Evolutionary conservation across 768 basidiomycete genomes (phyloP).

Genomic region (Rossbeevera mucosa): DNA sequence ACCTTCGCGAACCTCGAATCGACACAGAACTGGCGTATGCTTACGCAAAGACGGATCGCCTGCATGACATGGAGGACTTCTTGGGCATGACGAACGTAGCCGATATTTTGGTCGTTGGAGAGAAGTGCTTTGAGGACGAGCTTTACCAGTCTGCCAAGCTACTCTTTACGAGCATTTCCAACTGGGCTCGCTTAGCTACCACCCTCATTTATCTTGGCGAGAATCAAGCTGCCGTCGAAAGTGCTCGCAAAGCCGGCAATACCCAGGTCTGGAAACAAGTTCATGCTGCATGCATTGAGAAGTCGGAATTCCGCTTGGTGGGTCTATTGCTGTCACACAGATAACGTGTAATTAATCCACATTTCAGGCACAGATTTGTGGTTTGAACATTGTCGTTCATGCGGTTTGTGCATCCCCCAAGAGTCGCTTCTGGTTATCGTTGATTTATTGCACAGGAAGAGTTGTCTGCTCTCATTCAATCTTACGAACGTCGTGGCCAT

Average conservation of each 20-base stretch:
- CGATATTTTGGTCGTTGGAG: conserved; percentile 93
- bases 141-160: conserved; percentile 96
- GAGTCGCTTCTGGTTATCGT: conserved; percentile 1
- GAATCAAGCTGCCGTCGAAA: conserved; percentile 97
- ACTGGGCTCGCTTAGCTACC: conserved; percentile 97
- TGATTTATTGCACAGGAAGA: conserved; percentile 54
- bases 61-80: conserved; percentile 99
- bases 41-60: conserved; percentile 94
- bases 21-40: conserved; percentile 98
- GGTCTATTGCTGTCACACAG: conserved; percentile 15
- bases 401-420: conserved; percentile 39
- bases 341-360: conserved; percentile 4
- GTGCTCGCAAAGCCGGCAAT: conserved; percentile 98
- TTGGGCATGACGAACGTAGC: conserved; percentile 97
- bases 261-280: conserved; percentile 99
- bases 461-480: conserved; percentile 62
- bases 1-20: conserved; percentile 93
- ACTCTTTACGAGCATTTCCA: conserved; percentile 94
- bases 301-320: conserved; percentile 89
- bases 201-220: conserved; percentile 98
- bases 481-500: conserved; percentile 88
- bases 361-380: conserved; percentile 89
- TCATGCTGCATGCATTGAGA: conserved; percentile 96
- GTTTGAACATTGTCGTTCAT: conserved; percentile 96
- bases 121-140: conserved; percentile 99